phyloP scores from a whole-genome alignment of 1,139 yeast genomes.

The Pichia sp. region DNA sequence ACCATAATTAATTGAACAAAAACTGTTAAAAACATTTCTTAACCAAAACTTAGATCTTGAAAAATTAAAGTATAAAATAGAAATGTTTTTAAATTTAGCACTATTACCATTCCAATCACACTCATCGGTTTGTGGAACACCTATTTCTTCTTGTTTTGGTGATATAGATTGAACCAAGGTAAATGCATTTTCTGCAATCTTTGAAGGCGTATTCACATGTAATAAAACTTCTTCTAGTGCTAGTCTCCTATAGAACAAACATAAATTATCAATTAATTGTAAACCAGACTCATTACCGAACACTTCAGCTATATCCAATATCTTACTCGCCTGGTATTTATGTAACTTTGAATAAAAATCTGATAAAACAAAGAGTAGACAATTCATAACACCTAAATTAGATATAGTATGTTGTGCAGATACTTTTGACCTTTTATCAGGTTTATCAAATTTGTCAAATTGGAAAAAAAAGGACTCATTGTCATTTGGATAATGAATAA shows the following conservation, averaged over 20 bases:
- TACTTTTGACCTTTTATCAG: conserved; percentile 1
- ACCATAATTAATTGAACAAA: conserved; percentile 36
- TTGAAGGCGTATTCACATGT: conserved; percentile 41
- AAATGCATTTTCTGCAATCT: conserved; percentile 33
- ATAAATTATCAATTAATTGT: conserved; percentile 33
- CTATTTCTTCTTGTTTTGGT: conserved; percentile 33
- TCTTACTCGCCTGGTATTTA: conserved; percentile 41
- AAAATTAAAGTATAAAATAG: conserved; percentile 47
- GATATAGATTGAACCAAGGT: conserved; percentile 24
- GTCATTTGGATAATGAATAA: conserved; percentile 27
- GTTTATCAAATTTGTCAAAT: conserved; percentile 30
- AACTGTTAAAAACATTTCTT: conserved; percentile 35
- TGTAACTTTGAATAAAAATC: conserved; percentile 51
- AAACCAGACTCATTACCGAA: conserved; percentile 39
- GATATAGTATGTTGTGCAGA: conserved; percentile 24
- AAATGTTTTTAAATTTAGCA: conserved; percentile 54
- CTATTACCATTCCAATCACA: conserved; percentile 37
- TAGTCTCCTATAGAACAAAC: conserved; percentile 42
- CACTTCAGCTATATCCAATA: conserved; percentile 39
- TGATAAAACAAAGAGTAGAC: conserved; percentile 32
- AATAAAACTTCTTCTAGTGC: conserved; percentile 52
- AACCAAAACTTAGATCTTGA: conserved; percentile 47
- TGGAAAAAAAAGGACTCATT: conserved; percentile 33
- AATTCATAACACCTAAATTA: conserved; percentile 29
- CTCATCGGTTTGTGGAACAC: conserved; percentile 30